A percentile compares a stretch with the other conserved stretches of the same genome.
These are phyloP conservation scores for Porodaedalea pini DNA, from an alignment of 1,284 basidiomycete species.

Conservation along the genomic window DNA sequence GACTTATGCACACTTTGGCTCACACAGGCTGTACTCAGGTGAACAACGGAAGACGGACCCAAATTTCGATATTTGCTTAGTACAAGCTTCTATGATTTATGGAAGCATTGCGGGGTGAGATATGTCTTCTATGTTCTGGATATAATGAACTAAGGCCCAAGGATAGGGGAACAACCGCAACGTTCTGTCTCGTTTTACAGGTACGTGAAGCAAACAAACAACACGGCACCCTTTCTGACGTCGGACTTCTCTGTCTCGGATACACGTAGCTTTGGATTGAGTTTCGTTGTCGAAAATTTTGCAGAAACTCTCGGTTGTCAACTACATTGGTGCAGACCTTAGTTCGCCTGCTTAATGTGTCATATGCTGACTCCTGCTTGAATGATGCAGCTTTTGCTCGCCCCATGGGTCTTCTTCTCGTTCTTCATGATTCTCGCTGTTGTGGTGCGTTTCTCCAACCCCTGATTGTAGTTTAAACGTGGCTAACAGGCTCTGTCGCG, in stretches of 20 bases:
- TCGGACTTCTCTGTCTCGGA: too few species aligned
- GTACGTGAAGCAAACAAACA: background rate
- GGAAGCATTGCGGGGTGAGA: conserved; percentile 13
- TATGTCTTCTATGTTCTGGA: background rate
- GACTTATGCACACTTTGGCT: background rate
- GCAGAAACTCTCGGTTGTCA: background rate
- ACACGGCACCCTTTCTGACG: too few species aligned
- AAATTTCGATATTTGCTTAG: conserved; percentile 11
- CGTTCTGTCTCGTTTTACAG: conserved; percentile 14
- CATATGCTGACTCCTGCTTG: background rate
- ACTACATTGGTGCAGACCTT: background rate
- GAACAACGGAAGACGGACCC: background rate
- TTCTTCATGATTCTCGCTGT: background rate
- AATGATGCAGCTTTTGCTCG: conserved; percentile 8
- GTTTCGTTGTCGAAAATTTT: background rate
- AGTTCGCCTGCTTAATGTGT: background rate
- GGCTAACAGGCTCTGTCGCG: too few species aligned
- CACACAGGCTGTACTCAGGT: conserved; percentile 10
- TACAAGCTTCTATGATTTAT: conserved; percentile 19
- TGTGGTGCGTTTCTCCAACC: conserved; percentile 5
- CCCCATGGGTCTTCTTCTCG: conserved; percentile 14
- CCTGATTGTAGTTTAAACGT: too few species aligned
- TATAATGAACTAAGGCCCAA: background rate
- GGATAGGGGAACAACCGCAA: conserved; percentile 5
- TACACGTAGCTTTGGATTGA: background rate